phyloP scores from a whole-genome alignment of 805 yeast species.

The Hanseniaspora nectarophila region DNA sequence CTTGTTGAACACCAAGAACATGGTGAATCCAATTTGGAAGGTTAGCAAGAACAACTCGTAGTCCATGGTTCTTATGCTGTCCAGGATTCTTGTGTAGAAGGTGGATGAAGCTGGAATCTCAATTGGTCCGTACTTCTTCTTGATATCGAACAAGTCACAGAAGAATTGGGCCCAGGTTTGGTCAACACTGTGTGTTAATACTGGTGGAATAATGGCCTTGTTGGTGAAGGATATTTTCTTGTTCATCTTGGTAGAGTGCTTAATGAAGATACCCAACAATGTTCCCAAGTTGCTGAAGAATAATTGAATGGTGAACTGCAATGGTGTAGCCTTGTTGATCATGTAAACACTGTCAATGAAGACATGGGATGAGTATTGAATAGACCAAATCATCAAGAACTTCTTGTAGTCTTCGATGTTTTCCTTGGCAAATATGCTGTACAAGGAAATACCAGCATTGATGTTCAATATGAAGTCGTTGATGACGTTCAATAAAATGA shows the following conservation, averaged over 20 bases:
- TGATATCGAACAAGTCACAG: neutral
- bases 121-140: neutral
- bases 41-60: conserved; percentile 10
- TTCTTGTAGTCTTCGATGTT: neutral
- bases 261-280: conserved; percentile 7
- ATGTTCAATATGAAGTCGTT: conserved; percentile 12
- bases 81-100: neutral
- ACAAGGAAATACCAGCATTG: conserved; percentile 11
- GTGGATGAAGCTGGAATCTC: neutral
- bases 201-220: neutral
- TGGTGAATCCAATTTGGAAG: conserved; percentile 13
- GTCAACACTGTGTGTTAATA: neutral
- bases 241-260: conserved; percentile 1
- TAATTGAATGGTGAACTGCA: conserved; percentile 2
- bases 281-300: conserved; percentile 9
- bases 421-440: conserved; percentile 10
- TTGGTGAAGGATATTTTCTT: neutral
- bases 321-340: conserved; percentile 10
- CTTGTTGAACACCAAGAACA: conserved; percentile 13
- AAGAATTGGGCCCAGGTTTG: conserved; percentile 1
- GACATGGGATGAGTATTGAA: conserved; percentile 10
- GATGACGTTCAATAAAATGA: conserved; percentile 1
- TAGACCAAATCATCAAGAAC: conserved; percentile 7
- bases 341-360: conserved; percentile 11
- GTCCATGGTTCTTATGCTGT: neutral